Base-by-base conservation (phyloP, 805 yeast genomes). In the Suhomyces faveliae region DNA sequence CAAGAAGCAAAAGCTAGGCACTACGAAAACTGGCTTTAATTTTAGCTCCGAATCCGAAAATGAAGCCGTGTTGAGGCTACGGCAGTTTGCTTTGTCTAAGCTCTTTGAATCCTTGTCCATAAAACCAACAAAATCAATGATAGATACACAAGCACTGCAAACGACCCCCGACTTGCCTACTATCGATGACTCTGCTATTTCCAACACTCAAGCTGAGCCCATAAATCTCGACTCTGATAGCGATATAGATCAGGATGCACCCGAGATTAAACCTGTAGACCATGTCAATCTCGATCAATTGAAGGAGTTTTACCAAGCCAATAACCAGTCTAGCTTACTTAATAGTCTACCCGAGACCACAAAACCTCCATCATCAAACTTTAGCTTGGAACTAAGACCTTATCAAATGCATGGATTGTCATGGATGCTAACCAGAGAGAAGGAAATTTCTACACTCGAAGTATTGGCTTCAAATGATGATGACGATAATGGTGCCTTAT, bases 381-480 rank as follows among this genome's bases (percentile, higher is more conserved):
- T 90, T 57, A 73, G 72, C 7, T 56, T 91, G 43, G 68, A 70
- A 0, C 67, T 92, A 43, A 71, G 96, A 47, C 78, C 82, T 1
- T 92, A 92, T 62, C 98, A 92, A 64, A 83, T 79, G 51, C 89
- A 85, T 57, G 96, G 96, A 0, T 67, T 89, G 24, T 81, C 91
- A 1, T 90, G 97, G 97, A 85, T 90, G 92, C 66, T 89, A n/a
- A 76, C 82, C 25, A 72, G 92, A 47, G 96, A 90, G 60, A 75
- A 79, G 35, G 90, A 85, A 52, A 66, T 77, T 51, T 76, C 66
- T n/a, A 46, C 63, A 11, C 62, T 79, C 24, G 79, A 75, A 10
- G 30, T 48, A 46, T 69, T 67, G 38, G 57, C 62, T 4, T 51
- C 52, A 15, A 51, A 40, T n/a, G 44, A 30, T 7, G 59, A 54